phyloP scores from a whole-genome alignment of 2,329 filamentous ascomycete genomes.

The Hypoxylon sp. region DNA sequence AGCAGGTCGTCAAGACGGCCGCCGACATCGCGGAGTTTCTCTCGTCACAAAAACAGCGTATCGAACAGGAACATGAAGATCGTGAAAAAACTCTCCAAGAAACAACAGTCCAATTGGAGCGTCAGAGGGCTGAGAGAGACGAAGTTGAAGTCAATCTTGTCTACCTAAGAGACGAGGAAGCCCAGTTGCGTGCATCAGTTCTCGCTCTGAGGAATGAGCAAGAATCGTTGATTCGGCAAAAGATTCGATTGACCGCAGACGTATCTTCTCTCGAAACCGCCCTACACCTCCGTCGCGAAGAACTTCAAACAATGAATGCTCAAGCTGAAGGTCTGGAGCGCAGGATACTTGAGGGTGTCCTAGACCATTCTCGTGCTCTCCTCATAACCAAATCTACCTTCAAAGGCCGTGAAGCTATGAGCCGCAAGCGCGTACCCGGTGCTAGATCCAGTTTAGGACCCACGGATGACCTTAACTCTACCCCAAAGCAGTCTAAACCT shows the following conservation, averaged over 20 bases:
- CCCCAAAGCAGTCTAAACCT: conserved; percentile 51
- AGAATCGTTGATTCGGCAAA: conserved; percentile 82
- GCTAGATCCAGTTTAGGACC: conserved; percentile 60
- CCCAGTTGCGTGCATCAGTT: conserved; percentile 68
- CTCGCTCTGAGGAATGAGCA: conserved; percentile 75
- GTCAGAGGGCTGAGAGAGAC: conserved; percentile 71
- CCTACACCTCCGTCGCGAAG: conserved; percentile 87
- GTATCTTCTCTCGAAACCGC: conserved; percentile 93
- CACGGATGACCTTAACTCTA: conserved; percentile 44
- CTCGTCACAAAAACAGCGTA: conserved; percentile 79
- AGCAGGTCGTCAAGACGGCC: conserved; percentile 87
- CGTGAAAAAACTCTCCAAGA: conserved; percentile 86
- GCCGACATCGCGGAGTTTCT: conserved; percentile 88
- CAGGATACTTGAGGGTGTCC: conserved; percentile 93
- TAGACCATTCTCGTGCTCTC: conserved; percentile 94
- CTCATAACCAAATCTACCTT: conserved; percentile 77
- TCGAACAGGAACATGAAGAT: conserved; percentile 82
- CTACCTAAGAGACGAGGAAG: conserved; percentile 66
- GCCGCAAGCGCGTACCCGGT: conserved; percentile 67
- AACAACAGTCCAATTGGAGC: conserved; percentile 84
- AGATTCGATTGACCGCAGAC: conserved; percentile 84
- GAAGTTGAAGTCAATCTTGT: conserved; percentile 70
- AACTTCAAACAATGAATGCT: conserved; percentile 90
- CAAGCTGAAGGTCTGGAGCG: conserved; percentile 92
- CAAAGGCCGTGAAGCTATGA: conserved; percentile 69